Base-by-base conservation (phyloP, 2,329 filamentous ascomycete species). In the Aureobasidium sp. region DNA sequence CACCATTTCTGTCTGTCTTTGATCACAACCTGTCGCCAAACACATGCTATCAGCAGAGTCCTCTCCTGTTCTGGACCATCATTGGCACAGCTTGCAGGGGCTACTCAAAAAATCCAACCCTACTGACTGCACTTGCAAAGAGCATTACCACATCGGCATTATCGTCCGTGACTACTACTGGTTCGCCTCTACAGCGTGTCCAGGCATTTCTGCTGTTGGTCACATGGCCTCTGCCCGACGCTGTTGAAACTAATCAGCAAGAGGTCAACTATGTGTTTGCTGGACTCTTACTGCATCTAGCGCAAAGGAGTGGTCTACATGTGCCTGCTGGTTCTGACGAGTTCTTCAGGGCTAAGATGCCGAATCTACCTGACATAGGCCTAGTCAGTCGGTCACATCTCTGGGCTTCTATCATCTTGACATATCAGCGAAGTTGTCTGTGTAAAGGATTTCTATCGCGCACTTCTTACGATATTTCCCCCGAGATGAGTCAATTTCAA, bases 71-170 rank as follows among this genome's bases (percentile, higher is more conserved):
- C 23, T 60, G 56, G 56, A 11, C 29, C 43, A 50, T 60, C 4
- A 60, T 60, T n/a, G 56, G 56, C 27, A 60, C 56, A 16, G 56
- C 56, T 27, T 60, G 56, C 43, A 60, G 56, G n/a, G 50, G 56
- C 43, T 60, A 60, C 23, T 7, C 56, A 11, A n/a, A 27, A 16
- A 60, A 60, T 6, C 56, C 56, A 25, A 60, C 56, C 23, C 31
- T 60, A 23, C 56, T 60, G 8, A 36, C 25, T 23, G 56, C 56
- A 25, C 23, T 60, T 7, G 15, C 43, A 11, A 60, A 29, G 27
- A 23, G 56, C 15, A 60, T 60, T 27, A 60, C 33, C 6, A 48
- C 23, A n/a, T 27, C 33, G 16, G 31, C 56, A 3, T 18, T 60
- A 9, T 5, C 13, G 33, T 60, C 56, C 27, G 43, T 48, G 27